Percentiles rank a stretch among this genome's conserved stretches.
Conservation (phyloP, 1,284 basidiomycete species). For the Ganoderma sp. region DNA sequence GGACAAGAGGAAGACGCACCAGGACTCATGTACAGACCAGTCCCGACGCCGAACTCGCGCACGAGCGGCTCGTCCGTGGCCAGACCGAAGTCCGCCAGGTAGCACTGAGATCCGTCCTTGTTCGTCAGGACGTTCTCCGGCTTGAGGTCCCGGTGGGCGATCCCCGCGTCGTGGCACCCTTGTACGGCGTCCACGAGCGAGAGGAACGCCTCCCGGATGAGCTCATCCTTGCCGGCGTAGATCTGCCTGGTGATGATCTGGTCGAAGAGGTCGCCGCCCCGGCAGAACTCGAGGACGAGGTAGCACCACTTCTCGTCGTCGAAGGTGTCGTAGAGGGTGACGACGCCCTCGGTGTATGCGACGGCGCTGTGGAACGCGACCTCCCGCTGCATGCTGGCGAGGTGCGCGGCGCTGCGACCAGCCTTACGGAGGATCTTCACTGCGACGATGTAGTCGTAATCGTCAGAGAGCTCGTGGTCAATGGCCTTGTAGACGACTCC, state of each 20-base stretch:
- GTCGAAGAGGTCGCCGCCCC: conserved; percentile 67
- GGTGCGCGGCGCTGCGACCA: conserved; percentile 7
- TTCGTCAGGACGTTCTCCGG: conserved; percentile 75
- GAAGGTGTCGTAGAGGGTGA: conserved; percentile 63
- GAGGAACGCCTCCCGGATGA: conserved; percentile 57
- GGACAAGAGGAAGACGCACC: conserved; percentile 38
- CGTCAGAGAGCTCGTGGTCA: conserved; percentile 26
- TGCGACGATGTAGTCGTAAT: conserved; percentile 26
- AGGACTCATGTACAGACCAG: conserved; percentile 67
- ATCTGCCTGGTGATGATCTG: conserved; percentile 58
- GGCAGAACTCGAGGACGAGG: conserved; percentile 67
- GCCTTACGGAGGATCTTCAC: conserved; percentile 38
- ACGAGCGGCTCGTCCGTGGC: conserved; percentile 57
- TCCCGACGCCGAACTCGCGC: conserved; percentile 56
- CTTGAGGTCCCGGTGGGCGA: conserved; percentile 76
- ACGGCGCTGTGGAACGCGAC: conserved; percentile 57
- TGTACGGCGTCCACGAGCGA: conserved; percentile 70
- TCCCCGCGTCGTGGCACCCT: conserved; percentile 61
- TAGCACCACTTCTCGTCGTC: conserved; percentile 63
- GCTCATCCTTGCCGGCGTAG: conserved; percentile 57
- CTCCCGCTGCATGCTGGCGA: conserved; percentile 32
- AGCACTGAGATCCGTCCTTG: conserved; percentile 53
- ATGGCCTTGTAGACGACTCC: conserved; percentile 44
- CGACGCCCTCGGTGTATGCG: conserved; percentile 50
- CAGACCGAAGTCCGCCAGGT: conserved; percentile 73